phyloP scores from a whole-genome alignment of 768 basidiomycete genomes.

The Calocera viscosa region DNA sequence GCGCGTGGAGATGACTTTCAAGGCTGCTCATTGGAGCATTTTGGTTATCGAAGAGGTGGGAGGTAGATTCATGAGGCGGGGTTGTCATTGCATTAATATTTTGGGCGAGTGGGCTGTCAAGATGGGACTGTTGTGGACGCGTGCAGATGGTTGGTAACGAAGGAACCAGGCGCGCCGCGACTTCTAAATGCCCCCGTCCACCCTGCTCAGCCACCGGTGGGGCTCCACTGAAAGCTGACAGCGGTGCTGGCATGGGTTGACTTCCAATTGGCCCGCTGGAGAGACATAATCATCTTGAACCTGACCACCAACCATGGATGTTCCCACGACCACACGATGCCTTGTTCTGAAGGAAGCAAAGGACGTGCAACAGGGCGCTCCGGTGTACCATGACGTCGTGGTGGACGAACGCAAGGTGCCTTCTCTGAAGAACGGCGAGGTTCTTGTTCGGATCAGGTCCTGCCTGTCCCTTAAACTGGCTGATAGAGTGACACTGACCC shows the following conservation, averaged over 20 bases:
- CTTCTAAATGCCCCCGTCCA: not conserved
- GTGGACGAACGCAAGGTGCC: conserved; percentile 42
- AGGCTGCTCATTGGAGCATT: not conserved
- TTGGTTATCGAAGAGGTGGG: not conserved
- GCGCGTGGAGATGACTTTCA: not conserved
- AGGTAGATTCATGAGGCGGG: not conserved
- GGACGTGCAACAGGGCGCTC: conserved; percentile 13
- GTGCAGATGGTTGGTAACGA: not conserved
- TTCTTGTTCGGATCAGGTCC: conserved; percentile 48
- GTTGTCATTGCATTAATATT: conserved; percentile 1
- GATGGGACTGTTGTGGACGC: not conserved
- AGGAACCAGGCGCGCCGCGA: not conserved
- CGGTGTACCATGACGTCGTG: conserved; percentile 45
- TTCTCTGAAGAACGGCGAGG: conserved; percentile 40
- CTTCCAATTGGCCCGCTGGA: not conserved
- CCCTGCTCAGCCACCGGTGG: not conserved
- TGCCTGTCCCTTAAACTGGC: conserved; percentile 10
- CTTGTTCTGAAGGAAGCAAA: not conserved
- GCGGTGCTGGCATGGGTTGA: not conserved
- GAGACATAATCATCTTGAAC: not conserved
- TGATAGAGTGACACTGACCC: not conserved
- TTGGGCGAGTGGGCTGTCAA: not conserved
- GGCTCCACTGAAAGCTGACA: not conserved
- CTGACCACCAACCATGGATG: not conserved
- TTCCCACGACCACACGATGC: not conserved